Evolutionary conservation across 116 monocot genomes (phyloP), one percentile per base, ranked within the genome.

Genomic region (Phalaenopsis hybrid): DNA sequence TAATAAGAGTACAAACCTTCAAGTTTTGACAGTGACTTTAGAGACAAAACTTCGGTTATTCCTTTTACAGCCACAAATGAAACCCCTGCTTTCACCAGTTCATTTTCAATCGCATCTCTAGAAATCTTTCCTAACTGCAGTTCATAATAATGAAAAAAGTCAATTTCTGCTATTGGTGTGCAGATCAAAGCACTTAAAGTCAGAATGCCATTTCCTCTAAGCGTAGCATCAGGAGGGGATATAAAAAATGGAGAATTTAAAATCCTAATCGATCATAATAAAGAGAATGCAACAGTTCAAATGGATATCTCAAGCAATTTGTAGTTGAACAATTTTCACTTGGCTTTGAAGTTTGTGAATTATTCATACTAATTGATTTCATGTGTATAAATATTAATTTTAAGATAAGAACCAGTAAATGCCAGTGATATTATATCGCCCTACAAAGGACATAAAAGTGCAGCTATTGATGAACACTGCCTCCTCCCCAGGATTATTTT

Each of bases 101-200:
- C 95, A 84, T 92, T 90, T 84, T 99, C 92, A 78, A 95, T 90
- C 88, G 92, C 99, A 75, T 93, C 91, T 81, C 84, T 87, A 76
- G 94, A 85, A 83, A 99, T 85, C 82, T 99, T 99, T 43, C 94
- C 94, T 67, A 95, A 74, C 98, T 99, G 86, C 76, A 63, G 61
- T 70, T 86, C 59, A 70, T 67, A 57, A 77, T 7, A 77, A 52
- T 44, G 44, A 77, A 77, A 77, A 25, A 51, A 15, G 15, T 48
- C 21, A 48, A 4, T n/a, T 9, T 37, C 43, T 77, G 11, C 50
- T 11, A 51, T 77, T 50, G 48, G 51, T 52, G n/a, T n/a, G n/a
- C n/a, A n/a, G n/a, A n/a, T n/a, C 12, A 77, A 77, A 77, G 37
- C 13, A 52, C 21, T 52, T 63, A 77, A 51, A 51, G 44, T 77